phyloP scores from a whole-genome alignment of 2,329 filamentous ascomycete species.

The Fulvia fulva region DNA sequence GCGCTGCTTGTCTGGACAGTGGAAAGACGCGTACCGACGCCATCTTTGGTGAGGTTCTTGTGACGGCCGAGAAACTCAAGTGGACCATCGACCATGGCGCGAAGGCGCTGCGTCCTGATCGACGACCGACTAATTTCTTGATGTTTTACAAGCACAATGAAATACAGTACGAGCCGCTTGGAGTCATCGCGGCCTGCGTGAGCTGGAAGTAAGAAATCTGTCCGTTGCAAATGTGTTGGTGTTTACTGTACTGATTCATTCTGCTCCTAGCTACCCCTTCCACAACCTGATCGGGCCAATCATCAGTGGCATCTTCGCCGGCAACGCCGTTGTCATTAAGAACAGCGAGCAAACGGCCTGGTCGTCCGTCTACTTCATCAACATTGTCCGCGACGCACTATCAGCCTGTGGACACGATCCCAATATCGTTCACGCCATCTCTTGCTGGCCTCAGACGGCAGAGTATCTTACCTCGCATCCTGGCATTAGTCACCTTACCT shows the following conservation, averaged over 20 bases:
- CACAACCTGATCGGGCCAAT: conserved; percentile 92
- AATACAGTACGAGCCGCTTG: conserved; percentile 85
- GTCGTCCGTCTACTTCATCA: conserved; percentile 78
- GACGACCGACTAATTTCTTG: conserved; percentile 79
- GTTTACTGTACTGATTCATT: conserved; percentile 2
- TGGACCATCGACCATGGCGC: conserved; percentile 94
- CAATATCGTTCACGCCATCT: conserved; percentile 75
- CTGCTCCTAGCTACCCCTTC: conserved; percentile 48
- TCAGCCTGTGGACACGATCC: conserved; percentile 77
- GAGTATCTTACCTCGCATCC: conserved; percentile 80
- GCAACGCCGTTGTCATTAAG: conserved; percentile 90
- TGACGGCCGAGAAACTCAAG: conserved; percentile 87
- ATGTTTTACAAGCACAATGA: conserved; percentile 95
- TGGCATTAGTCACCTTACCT: conserved; percentile 82
- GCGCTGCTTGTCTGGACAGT: conserved; percentile 82
- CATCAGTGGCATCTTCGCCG: conserved; percentile 84
- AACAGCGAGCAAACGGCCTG: conserved; percentile 93
- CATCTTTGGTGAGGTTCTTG: conserved; percentile 87
- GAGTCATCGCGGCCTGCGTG: conserved; percentile 86
- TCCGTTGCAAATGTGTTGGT: background rate
- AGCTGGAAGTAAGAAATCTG: conserved; percentile 77
- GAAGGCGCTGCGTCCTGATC: conserved; percentile 66
- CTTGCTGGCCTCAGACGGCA: conserved; percentile 84
- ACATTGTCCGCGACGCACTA: conserved; percentile 74
- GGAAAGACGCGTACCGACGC: conserved; percentile 97